Conservation (phyloP, 139 green algal species). For the Chlorella sp. region DNA sequence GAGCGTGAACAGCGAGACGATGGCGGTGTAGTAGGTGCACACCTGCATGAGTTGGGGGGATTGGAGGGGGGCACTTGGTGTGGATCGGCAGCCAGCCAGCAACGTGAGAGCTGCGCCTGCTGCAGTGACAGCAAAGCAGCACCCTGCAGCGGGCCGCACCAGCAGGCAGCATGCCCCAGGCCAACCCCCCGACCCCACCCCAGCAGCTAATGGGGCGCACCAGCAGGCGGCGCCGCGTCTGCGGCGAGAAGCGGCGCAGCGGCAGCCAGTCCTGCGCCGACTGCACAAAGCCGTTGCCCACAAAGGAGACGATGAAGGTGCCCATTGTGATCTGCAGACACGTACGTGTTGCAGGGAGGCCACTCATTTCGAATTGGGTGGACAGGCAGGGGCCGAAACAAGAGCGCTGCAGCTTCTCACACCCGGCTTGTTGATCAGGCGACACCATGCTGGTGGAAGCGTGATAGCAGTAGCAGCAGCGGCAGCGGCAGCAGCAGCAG, state of each 20-base stretch:
- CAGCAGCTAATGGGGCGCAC: conserved; percentile 46
- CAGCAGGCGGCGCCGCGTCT: conserved; percentile 59
- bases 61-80: not conserved
- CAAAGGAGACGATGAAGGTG: conserved; percentile 90
- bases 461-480: too few relatives aligned
- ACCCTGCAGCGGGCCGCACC: not conserved
- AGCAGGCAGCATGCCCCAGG: not conserved
- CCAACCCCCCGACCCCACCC: too few relatives aligned
- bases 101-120: too few relatives aligned
- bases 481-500: not conserved
- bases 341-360: not conserved
- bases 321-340: conserved; percentile 87
- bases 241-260: conserved; percentile 35
- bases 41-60: conserved; percentile 68
- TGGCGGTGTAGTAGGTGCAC: conserved; percentile 81
- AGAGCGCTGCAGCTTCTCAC: too few relatives aligned
- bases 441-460: too few relatives aligned
- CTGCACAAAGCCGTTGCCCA: conserved; percentile 84
- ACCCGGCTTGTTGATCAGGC: too few relatives aligned
- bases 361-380: too few relatives aligned
- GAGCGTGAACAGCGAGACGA: conserved; percentile 75
- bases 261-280: conserved; percentile 39
- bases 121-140: too few relatives aligned
- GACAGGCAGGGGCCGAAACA: too few relatives aligned
- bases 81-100: too few relatives aligned